Evolutionary conservation across 1,284 basidiomycete species (phyloP).

Genomic region (Tylopilus sp.): DNA sequence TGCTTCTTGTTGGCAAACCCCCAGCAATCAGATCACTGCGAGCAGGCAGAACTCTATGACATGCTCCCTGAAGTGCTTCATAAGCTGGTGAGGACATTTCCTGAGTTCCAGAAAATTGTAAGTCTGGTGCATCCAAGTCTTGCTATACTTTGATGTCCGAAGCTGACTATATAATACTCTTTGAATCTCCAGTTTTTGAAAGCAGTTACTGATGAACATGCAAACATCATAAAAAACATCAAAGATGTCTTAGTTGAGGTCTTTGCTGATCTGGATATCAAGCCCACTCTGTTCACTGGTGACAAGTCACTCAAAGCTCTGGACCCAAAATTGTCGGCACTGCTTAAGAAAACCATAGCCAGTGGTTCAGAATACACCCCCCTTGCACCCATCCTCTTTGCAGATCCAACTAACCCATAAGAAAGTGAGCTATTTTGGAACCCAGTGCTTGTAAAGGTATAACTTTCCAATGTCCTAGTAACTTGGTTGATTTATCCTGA

Average conservation of each 20-base stretch:
- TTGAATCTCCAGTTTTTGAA: no score
- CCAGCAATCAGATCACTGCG: no score
- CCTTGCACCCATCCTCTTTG: slow-evolving; percentile 11
- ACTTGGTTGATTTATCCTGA: no score
- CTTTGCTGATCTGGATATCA: slow-evolving; percentile 9
- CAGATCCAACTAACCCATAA: neutral
- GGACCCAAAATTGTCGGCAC: neutral
- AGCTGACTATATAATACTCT: no score
- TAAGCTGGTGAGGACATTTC: no score
- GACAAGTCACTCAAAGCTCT: slow-evolving; percentile 9
- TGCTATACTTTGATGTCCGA: no score
- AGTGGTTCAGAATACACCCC: neutral
- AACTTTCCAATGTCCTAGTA: neutral
- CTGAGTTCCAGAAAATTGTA: no score
- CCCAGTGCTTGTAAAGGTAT: slow-evolving; percentile 5
- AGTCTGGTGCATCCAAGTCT: no score
- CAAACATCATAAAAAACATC: slow-evolving; percentile 15
- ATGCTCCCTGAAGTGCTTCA: no score
- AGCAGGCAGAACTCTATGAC: no score
- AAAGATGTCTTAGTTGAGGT: slow-evolving; percentile 5
- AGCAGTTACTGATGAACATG: neutral
- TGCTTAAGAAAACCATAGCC: slow-evolving; percentile 13
- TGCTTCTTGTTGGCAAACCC: no score
- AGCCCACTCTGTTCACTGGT: neutral
- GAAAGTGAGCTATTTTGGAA: slow-evolving; percentile 1